Base-by-base conservation (phyloP, 2,329 filamentous ascomycete species). In the Penicillium palitans region DNA sequence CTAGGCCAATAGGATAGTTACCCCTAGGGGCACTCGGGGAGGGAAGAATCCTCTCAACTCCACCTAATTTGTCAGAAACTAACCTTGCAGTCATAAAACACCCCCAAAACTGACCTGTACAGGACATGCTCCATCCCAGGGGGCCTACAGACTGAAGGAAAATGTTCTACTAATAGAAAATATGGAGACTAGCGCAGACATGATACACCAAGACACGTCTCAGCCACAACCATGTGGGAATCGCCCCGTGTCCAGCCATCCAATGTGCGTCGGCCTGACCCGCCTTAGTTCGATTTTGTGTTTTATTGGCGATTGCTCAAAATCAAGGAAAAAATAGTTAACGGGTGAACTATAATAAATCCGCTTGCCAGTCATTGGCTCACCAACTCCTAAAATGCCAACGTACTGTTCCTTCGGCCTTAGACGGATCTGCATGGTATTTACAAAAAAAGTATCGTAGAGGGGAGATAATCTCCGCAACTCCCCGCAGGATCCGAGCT, bases 161-260 rank as follows among this genome's bases (percentile, higher is more conserved):
- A 39, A 44, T 58, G 59, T 66, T 64, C 63, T 65, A 64, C 63
- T 64, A 66, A 66, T 67, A 67, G 63, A 59, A 64, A 64, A 59
- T 60, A 61, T 61, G 60, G 65, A 66, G 60, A 55, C 63, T 66
- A 67, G 65, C 54, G 63, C 39, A 52, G 19, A 59, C 50, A 57
- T 65, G 63, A 67, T 66, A 64, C 63, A 63, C 53, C 58, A 58
- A 63, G 51, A 59, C 57, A 58, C 59, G 65, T 66, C 65, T 65
- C 65, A 66, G 65, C 64, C 64, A 67, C 65, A 65, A 60, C 62
- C 63, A 66, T 67, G 65, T 67, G 65, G 63, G 59, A 49, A 63
- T 56, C 37, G 57, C 56, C 52, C 49, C 51, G 54, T 52, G 52
- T 52, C 29, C 9, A 40, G 55, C 52, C 21, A 33, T 41, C 59